phyloP scores from a whole-genome alignment of 176 grass and related monocot genomes.

The Rhipidocladum racemiflorum region DNA sequence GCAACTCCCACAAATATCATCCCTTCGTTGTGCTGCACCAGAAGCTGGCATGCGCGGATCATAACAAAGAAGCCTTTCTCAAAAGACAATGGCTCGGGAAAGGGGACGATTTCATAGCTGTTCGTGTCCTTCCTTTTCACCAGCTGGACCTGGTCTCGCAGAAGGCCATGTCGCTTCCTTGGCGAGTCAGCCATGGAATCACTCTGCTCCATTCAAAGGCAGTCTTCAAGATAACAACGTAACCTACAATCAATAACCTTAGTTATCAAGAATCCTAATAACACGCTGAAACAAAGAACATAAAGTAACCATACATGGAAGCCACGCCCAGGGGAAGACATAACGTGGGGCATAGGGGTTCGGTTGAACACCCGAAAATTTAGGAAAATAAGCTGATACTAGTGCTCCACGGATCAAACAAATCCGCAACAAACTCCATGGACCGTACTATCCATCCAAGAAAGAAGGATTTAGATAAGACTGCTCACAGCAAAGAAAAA shows the following conservation, averaged over 20 bases:
- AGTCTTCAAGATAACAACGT: background rate
- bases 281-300: background rate
- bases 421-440: too few relatives aligned
- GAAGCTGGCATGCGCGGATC: slow-evolving; percentile 83
- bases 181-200: slow-evolving; percentile 61
- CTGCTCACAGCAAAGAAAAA: too few relatives aligned
- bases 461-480: too few relatives aligned
- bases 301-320: background rate
- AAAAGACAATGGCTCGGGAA: slow-evolving; percentile 77
- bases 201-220: slow-evolving; percentile 50
- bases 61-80: slow-evolving; percentile 96
- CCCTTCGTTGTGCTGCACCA: slow-evolving; percentile 82
- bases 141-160: slow-evolving; percentile 86
- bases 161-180: slow-evolving; percentile 59
- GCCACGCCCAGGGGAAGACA: background rate
- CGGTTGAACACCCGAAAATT: too few relatives aligned
- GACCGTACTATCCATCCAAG: too few relatives aligned
- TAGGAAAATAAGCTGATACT: too few relatives aligned
- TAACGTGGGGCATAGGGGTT: too few relatives aligned
- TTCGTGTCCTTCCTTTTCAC: slow-evolving; percentile 69
- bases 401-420: too few relatives aligned
- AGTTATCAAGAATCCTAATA: background rate
- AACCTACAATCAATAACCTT: slow-evolving; percentile 9
- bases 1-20: slow-evolving; percentile 86
- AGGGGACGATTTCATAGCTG: slow-evolving; percentile 79